Evolutionary conservation across 2,329 filamentous ascomycete species (phyloP).

Genomic region (Aspergillus glaucus): DNA sequence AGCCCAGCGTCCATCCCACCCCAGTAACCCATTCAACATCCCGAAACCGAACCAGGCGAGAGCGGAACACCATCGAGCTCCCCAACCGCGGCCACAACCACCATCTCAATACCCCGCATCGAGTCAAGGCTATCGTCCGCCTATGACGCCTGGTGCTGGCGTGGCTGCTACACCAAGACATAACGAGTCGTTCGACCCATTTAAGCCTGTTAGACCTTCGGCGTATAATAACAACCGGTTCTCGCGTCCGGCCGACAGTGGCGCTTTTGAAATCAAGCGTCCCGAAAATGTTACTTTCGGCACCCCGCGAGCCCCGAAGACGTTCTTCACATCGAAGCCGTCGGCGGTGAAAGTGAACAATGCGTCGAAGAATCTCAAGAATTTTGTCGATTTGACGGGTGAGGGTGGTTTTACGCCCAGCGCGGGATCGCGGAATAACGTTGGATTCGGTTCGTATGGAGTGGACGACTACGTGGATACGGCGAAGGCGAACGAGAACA

Average conservation of each 20-base stretch:
- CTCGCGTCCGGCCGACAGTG: slow-evolving; percentile 17
- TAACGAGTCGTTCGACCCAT: slow-evolving; percentile 33
- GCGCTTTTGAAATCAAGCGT: slow-evolving; percentile 41
- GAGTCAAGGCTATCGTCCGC: slow-evolving; percentile 13
- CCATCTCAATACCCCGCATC: slow-evolving; percentile 15
- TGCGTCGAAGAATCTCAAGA: slow-evolving; percentile 38
- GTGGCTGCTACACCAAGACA: slow-evolving; percentile 17
- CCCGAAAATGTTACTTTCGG: slow-evolving; percentile 45
- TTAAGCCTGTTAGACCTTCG: slow-evolving; percentile 33
- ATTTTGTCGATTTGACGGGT: slow-evolving; percentile 46
- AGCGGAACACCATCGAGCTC: slow-evolving; percentile 44
- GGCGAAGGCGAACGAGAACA: slow-evolving; percentile 46
- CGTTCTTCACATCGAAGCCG: slow-evolving; percentile 48
- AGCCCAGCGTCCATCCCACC: slow-evolving; percentile 18
- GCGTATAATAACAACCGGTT: slow-evolving; percentile 27
- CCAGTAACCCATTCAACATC: slow-evolving; percentile 47
- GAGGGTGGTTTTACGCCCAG: slow-evolving; percentile 45
- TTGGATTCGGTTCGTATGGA: slow-evolving; percentile 50
- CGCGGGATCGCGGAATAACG: slow-evolving; percentile 38
- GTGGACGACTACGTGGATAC: slow-evolving; percentile 46
- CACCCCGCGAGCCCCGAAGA: slow-evolving; percentile 46
- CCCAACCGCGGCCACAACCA: slow-evolving; percentile 9
- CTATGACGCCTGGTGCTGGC: slow-evolving; percentile 11
- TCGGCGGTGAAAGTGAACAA: slow-evolving; percentile 34
- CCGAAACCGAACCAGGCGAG: slow-evolving; percentile 44